Base-by-base conservation (phyloP, 2,329 filamentous ascomycete genomes). In the Scedosporium dehoogii region DNA sequence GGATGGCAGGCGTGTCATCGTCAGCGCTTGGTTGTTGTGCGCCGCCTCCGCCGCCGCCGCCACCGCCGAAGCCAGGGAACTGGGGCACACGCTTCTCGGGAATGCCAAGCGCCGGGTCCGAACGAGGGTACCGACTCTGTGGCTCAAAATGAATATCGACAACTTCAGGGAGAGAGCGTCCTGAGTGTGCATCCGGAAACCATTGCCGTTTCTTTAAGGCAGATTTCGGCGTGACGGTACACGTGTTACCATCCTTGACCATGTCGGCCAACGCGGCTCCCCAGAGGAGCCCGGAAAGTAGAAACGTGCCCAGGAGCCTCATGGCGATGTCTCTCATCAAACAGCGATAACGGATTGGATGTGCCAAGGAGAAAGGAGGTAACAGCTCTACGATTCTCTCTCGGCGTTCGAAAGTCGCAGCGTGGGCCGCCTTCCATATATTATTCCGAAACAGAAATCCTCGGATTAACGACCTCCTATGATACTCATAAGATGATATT, bases 1-100 rank as follows among this genome's bases (percentile, higher is more conserved):
- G 64, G 25, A 75, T 72, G 10, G 66, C 66, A 1, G 68, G 69
- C 4, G 70, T 72, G 59, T 74, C 72, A 62, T 75, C 73, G 2
- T 66, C 68, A 1, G 68, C 71, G 4, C 68, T 14, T 33, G 58
- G 14, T 46, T 68, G 6, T 48, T 62, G 5, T 46, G 69, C 10
- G 69, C 66, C 6, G 62, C 66, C 1, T 27, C 46, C 51, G 62
- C 66, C 1, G 41, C 46, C 51, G 6, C 44, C 44, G 44, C 44
- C 44, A 3, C 44, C 44, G 18, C n/a, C n/a, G 18, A 48, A 48
- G 16, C 44, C 44, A 6, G 44, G 44, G 12, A 55, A 55, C 21
- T 55, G 51, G 18, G 51, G 51, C 23, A 7, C 51, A 14, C 51
- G n/a, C 21, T 55, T 55, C 51, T 55, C 51, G 2, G 51, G 51